Evolutionary conservation across 106 monocot species (phyloP).

Genomic region (Acanthochlamys bracteata): DNA sequence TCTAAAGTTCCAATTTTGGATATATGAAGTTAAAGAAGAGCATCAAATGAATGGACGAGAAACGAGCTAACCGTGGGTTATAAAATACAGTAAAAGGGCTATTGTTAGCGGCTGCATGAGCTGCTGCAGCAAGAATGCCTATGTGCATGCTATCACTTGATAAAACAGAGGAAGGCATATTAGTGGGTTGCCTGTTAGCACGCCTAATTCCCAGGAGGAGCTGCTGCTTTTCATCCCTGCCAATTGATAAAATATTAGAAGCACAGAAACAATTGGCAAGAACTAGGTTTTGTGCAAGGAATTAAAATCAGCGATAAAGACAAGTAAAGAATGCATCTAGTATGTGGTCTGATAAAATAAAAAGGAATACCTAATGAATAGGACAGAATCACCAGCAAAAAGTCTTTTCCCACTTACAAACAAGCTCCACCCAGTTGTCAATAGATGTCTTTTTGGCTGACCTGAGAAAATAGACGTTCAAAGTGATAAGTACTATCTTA

Average conservation of each 20-base stretch:
- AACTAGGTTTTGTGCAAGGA: not conserved
- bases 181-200: constrained; percentile 61
- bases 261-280: not conserved
- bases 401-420: constrained; percentile 91
- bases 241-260: not conserved
- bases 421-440: constrained; percentile 87
- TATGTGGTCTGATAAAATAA: too few relatives aligned
- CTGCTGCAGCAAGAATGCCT: constrained; percentile 73
- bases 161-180: constrained; percentile 66
- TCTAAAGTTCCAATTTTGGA: too few relatives aligned
- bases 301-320: too few relatives aligned
- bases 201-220: constrained; percentile 71
- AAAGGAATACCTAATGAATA: constrained; percentile 70
- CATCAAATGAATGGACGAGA: not conserved
- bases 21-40: not conserved
- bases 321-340: too few relatives aligned
- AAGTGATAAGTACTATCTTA: not conserved
- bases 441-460: constrained; percentile 81
- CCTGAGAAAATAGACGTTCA: constrained; percentile 25
- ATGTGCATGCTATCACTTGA: constrained; percentile 84
- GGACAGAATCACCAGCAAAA: constrained; percentile 85
- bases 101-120: constrained; percentile 68
- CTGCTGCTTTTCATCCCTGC: constrained; percentile 75
- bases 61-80: constrained; percentile 49
- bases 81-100: constrained; percentile 81